Conservation (phyloP, 495 filamentous ascomycete genomes). For the Lentithecium fluviatile region DNA sequence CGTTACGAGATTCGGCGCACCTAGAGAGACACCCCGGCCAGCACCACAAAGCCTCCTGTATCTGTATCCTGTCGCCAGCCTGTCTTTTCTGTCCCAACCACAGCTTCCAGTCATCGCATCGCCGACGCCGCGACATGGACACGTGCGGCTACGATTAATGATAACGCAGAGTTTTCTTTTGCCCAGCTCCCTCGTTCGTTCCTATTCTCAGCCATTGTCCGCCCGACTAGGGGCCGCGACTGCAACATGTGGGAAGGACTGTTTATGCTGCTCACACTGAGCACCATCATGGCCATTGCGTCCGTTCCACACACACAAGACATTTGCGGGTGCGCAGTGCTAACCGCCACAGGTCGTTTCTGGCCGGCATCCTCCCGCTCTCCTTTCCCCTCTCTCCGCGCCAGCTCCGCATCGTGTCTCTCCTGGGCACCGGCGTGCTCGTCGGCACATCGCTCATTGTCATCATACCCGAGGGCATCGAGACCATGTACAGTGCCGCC, state of each 20-base stretch:
- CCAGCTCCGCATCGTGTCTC: slow-evolving; percentile 83
- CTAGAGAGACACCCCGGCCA: no score
- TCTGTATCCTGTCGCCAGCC: no score
- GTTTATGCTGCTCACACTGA: slow-evolving; percentile 79
- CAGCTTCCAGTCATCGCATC: neutral
- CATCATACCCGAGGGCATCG: slow-evolving; percentile 95
- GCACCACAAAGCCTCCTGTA: no score
- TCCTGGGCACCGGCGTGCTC: slow-evolving; percentile 89
- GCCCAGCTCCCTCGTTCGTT: neutral
- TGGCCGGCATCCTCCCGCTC: slow-evolving; percentile 88
- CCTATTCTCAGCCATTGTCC: neutral
- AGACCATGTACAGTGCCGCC: slow-evolving; percentile 75
- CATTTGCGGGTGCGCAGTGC: slow-evolving; percentile 7
- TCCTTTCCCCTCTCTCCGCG: slow-evolving; percentile 87
- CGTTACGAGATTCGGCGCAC: no score
- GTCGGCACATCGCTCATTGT: slow-evolving; percentile 94
- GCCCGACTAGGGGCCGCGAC: no score
- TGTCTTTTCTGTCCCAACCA: no score
- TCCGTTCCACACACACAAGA: slow-evolving; percentile 48
- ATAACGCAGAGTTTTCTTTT: slow-evolving; percentile 6
- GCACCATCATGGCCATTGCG: slow-evolving; percentile 93
- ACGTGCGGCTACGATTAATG: slow-evolving; percentile 2
- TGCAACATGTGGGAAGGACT: slow-evolving; percentile 68
- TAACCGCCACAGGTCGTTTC: slow-evolving; percentile 70
- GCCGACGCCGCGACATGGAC: slow-evolving; percentile 11